Conservation (phyloP, 2,329 filamentous ascomycete species). For the Ceratocystis albifundus region DNA sequence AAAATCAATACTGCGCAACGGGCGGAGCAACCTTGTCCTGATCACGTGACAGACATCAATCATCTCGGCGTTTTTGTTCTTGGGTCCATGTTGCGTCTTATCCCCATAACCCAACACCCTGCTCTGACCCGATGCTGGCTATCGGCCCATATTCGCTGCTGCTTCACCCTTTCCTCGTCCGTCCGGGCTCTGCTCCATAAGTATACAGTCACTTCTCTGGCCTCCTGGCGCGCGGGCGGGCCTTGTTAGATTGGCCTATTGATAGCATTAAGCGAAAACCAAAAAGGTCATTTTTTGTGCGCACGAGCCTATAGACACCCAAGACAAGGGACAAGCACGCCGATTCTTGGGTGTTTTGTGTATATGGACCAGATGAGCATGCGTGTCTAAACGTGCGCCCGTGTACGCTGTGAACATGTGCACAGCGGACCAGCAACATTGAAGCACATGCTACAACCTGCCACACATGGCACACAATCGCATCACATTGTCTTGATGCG, state of each 20-base stretch:
- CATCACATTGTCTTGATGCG: too few species aligned
- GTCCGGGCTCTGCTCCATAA: not conserved
- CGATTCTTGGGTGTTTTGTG: too few species aligned
- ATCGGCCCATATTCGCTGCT: not conserved
- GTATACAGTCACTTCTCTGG: not conserved
- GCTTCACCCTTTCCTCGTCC: not conserved
- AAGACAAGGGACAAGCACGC: too few species aligned
- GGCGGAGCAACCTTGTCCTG: too few species aligned
- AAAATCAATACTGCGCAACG: too few species aligned
- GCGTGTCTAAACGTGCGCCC: too few species aligned
- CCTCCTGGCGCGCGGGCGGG: not conserved
- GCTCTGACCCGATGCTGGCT: conserved; percentile 1
- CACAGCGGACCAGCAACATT: too few species aligned
- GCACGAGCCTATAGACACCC: not conserved
- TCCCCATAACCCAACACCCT: not conserved
- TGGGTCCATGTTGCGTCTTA: not conserved
- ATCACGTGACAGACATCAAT: not conserved
- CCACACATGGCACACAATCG: too few species aligned
- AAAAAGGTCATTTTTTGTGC: not conserved
- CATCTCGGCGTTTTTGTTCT: not conserved
- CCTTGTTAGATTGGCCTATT: not conserved
- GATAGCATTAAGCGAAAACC: not conserved
- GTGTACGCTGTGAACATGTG: too few species aligned
- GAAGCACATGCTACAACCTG: too few species aligned
- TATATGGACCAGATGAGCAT: too few species aligned